Conservation (phyloP, 176 grass and related monocot species). For the Bolboschoenus planiculmis region DNA sequence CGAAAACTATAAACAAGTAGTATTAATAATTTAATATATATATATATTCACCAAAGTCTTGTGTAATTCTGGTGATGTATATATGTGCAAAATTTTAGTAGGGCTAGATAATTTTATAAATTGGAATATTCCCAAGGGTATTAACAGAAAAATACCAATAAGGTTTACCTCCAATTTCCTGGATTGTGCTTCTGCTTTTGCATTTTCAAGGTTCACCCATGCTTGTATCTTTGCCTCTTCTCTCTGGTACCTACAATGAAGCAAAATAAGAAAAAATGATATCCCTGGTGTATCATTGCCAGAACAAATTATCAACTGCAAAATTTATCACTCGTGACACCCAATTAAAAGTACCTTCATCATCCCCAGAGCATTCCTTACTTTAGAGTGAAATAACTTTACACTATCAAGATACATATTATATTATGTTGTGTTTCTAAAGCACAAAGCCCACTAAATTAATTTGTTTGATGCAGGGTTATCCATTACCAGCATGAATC, state of each 20-base stretch:
- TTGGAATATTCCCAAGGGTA: background rate
- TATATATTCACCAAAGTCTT: background rate
- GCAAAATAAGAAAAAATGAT: background rate
- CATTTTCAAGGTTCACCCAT: constrained; percentile 91
- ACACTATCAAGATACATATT: background rate
- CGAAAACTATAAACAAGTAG: background rate
- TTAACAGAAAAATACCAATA: background rate
- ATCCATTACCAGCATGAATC: background rate
- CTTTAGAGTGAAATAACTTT: background rate
- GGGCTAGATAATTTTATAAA: background rate
- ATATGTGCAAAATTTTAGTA: background rate
- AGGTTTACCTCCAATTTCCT: constrained; percentile 82
- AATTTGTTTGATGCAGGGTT: background rate
- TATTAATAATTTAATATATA: background rate
- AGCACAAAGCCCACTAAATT: background rate
- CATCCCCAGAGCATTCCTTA: background rate
- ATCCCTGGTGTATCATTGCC: background rate
- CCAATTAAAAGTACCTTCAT: background rate
- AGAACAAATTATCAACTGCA: background rate
- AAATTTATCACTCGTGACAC: background rate
- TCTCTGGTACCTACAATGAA: constrained; percentile 65
- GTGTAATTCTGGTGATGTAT: background rate
- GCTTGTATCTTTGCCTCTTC: constrained; percentile 96
- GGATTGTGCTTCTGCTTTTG: constrained; percentile 93
- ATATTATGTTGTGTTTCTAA: background rate